Base-by-base conservation (phyloP, 768 basidiomycete species). In the Leccinum subgranulosum region DNA sequence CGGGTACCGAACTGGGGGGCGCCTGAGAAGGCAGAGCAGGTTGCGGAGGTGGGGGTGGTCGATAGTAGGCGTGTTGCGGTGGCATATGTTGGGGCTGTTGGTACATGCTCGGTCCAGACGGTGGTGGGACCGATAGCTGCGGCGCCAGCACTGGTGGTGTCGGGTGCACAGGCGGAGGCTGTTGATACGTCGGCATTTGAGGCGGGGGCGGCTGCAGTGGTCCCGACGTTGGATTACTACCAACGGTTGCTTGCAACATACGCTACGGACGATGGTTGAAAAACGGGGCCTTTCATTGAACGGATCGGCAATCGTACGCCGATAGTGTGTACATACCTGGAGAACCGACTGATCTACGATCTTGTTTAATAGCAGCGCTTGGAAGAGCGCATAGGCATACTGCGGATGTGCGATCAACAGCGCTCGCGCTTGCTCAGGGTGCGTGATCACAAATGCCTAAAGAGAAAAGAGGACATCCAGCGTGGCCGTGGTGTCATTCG, bases 321-420 rank as follows among this genome's bases (percentile, higher is more conserved):
- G 59, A 7, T 9, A 19, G 27, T n/a, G 36, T 47, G 29, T n/a
- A 56, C 60, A 34, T 79, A 62, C 92, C 87, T 91, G 84, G 3
- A 99, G 78, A 49, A 97, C 85, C 5, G 84, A 82, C 3, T 90
- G 83, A 62, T 98, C 94, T 41, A 98, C 91, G 17, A 98, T 92
- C 66, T 94, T 92, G 81, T 95, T 92, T 49, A 98, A 75, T 9
- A 98, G 77, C 61, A 99, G 82, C 0, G 92, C 90, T 74, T 98
- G 95, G 79, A 98, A 97, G 14, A 98, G 80, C 4, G 97, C 97
- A 71, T 98, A 98, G 2, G 94, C 89, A 5, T 97, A 81, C 74
- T 98, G 96, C 17, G 97, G 97, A 65, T 98, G 88, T 17, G 85
- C 79, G 25, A 84, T 76, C 46, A 99, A 81, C 39, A 98, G 76